phyloP scores from a whole-genome alignment of 257 asterid species.

The Gentiana straminea region DNA sequence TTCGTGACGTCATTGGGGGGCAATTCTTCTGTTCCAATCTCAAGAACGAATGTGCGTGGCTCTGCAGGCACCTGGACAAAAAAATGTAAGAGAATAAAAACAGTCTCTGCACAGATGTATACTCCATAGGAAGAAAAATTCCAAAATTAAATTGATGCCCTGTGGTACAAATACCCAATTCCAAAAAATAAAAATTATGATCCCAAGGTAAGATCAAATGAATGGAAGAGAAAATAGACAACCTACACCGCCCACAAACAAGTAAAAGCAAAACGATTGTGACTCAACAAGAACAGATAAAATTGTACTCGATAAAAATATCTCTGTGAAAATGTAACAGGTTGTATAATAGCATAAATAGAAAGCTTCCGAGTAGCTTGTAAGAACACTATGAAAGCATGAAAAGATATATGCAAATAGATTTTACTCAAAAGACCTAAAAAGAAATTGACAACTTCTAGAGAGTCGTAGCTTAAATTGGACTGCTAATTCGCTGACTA shows the following conservation, averaged over 20 bases:
- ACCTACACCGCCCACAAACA: too few relatives aligned
- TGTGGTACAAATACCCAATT: neutral
- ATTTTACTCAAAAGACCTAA: too few relatives aligned
- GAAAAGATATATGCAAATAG: too few relatives aligned
- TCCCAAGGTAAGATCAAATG: too few relatives aligned
- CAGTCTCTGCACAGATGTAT: neutral
- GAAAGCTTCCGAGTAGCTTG: too few relatives aligned
- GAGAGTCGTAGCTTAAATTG: too few relatives aligned
- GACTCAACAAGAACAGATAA: neutral
- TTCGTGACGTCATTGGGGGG: slow-evolving; percentile 73
- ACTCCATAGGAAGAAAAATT: neutral
- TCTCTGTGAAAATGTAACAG: neutral
- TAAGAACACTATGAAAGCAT: too few relatives aligned
- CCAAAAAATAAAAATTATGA: too few relatives aligned
- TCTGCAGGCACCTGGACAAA: slow-evolving; percentile 49
- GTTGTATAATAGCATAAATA: too few relatives aligned
- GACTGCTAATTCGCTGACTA: too few relatives aligned
- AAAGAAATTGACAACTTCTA: too few relatives aligned
- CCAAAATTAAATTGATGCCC: neutral
- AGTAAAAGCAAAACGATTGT: neutral
- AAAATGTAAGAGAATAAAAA: slow-evolving; percentile 5
- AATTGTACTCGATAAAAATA: neutral
- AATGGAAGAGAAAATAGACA: too few relatives aligned
- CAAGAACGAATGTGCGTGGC: slow-evolving; percentile 65
- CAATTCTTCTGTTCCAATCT: slow-evolving; percentile 92